phyloP scores from a whole-genome alignment of 495 filamentous ascomycete genomes.

The Podospora didyma region DNA sequence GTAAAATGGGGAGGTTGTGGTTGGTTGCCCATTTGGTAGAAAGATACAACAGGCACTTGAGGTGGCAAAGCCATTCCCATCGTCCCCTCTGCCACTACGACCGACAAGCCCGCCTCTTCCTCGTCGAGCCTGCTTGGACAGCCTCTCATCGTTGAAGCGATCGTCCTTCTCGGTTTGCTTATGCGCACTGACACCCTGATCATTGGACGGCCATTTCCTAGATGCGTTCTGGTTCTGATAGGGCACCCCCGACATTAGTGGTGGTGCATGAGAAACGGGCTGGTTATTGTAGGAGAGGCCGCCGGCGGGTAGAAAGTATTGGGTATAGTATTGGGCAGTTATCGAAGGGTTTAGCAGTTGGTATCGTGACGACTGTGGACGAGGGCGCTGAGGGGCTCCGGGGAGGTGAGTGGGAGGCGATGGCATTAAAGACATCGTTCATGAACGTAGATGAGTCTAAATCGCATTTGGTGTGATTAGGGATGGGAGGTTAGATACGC shows the following conservation, averaged over 20 bases:
- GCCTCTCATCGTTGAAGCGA: slow-evolving; percentile 37
- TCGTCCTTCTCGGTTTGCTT: slow-evolving; percentile 19
- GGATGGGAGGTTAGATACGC: too few species aligned
- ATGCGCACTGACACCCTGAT: slow-evolving; percentile 27
- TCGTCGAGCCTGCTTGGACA: slow-evolving; percentile 70
- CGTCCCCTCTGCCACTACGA: slow-evolving; percentile 44
- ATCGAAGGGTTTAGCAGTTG: too few species aligned
- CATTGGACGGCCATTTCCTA: slow-evolving; percentile 28
- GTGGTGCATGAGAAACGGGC: slow-evolving; percentile 4
- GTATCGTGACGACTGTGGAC: slow-evolving; percentile 19
- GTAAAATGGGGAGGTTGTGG: not conserved
- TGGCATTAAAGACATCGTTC: slow-evolving; percentile 73
- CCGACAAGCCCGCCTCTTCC: slow-evolving; percentile 53
- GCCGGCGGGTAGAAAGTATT: slow-evolving; percentile 16
- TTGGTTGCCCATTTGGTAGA: not conserved
- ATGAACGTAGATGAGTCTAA: slow-evolving; percentile 73
- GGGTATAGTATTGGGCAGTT: not conserved
- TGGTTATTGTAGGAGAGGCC: slow-evolving; percentile 24
- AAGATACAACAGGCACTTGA: too few species aligned
- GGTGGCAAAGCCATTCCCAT: slow-evolving; percentile 22
- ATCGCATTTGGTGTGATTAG: not conserved
- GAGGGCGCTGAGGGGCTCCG: slow-evolving; percentile 43
- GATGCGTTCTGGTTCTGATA: slow-evolving; percentile 15
- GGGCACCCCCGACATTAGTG: not conserved
- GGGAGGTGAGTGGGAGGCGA: slow-evolving; percentile 62